phyloP scores from a whole-genome alignment of 2,329 filamentous ascomycete species.

The Scorias spongiosa region DNA sequence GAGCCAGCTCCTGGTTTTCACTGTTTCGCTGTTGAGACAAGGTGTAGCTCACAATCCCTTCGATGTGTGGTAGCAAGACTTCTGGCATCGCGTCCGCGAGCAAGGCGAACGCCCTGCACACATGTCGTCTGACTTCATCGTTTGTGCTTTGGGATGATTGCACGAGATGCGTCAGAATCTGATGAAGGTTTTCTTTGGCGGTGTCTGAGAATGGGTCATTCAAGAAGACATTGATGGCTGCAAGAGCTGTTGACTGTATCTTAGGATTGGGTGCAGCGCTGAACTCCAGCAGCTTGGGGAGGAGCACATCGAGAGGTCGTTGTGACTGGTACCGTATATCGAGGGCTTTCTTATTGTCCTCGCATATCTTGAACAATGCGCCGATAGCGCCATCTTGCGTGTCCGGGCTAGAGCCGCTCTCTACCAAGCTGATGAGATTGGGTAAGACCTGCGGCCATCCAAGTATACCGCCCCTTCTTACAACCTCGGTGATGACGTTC shows the following conservation, averaged over 20 bases:
- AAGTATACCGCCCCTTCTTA: slow-evolving; percentile 69
- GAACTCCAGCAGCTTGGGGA: slow-evolving; percentile 81
- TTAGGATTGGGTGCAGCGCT: slow-evolving; percentile 61
- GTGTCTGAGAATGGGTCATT: slow-evolving; percentile 57
- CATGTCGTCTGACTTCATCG: slow-evolving; percentile 74
- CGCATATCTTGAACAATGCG: slow-evolving; percentile 65
- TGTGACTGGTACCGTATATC: slow-evolving; percentile 81
- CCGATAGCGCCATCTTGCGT: slow-evolving; percentile 31
- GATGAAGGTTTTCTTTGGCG: slow-evolving; percentile 64
- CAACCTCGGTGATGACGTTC: slow-evolving; percentile 84
- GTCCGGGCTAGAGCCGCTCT: slow-evolving; percentile 24
- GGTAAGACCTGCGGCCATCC: slow-evolving; percentile 84
- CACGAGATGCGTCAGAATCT: slow-evolving; percentile 71
- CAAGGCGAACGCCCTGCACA: slow-evolving; percentile 84
- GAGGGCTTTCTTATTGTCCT: slow-evolving; percentile 78
- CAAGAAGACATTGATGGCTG: slow-evolving; percentile 83
- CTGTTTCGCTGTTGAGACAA: slow-evolving; percentile 68
- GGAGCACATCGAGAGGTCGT: slow-evolving; percentile 70
- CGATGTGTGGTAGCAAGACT: slow-evolving; percentile 77
- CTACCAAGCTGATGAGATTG: slow-evolving; percentile 63
- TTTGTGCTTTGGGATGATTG: slow-evolving; percentile 60
- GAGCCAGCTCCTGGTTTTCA: slow-evolving; percentile 75
- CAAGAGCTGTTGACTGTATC: slow-evolving; percentile 66
- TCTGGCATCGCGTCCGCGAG: slow-evolving; percentile 82
- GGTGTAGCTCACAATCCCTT: slow-evolving; percentile 83